Percentiles rank a stretch among this genome's conserved stretches.
Conservation (phyloP, 2,329 filamentous ascomycete genomes). For the Rhinocladiella mackenziei region DNA sequence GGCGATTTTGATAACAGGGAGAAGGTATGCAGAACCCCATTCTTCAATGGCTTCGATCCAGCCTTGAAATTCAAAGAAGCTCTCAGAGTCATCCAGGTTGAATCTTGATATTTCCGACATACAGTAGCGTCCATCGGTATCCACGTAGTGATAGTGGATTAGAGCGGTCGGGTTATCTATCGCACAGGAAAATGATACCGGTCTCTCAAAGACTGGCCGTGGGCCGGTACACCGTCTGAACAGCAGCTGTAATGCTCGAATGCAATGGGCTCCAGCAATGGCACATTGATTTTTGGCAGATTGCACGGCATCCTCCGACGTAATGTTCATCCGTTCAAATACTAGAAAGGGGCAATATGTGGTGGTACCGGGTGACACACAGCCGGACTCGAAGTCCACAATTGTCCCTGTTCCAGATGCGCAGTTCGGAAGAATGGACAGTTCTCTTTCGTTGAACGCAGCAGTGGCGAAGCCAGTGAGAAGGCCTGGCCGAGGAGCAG, state of each 20-base stretch:
- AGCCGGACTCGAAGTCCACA: conserved; percentile 22
- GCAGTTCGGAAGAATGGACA: conserved; percentile 22
- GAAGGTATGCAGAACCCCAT: conserved; percentile 23
- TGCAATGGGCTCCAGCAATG: conserved; percentile 25
- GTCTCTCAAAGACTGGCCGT: conserved; percentile 16
- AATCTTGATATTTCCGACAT: conserved; percentile 27
- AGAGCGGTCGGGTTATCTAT: conserved; percentile 24
- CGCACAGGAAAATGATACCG: conserved; percentile 27
- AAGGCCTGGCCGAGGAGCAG: conserved; percentile 24
- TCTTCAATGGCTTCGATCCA: conserved; percentile 29
- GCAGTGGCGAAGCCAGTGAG: conserved; percentile 23
- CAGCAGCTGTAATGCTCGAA: conserved; percentile 22
- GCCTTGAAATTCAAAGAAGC: conserved; percentile 24
- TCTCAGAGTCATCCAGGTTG: conserved; percentile 20
- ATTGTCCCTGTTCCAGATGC: conserved; percentile 21
- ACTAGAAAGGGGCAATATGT: conserved; percentile 24
- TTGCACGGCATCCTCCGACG: conserved; percentile 24
- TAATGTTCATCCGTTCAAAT: conserved; percentile 23
- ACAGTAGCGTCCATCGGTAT: conserved; percentile 21
- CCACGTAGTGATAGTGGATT: conserved; percentile 28
- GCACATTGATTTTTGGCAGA: conserved; percentile 27
- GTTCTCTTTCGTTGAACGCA: conserved; percentile 23
- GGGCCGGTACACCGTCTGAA: conserved; percentile 18
- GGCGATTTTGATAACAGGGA: conserved; percentile 24
- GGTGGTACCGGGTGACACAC: conserved; percentile 18